Evolutionary conservation across 768 basidiomycete genomes (phyloP).

Genomic region (Auricularia auricula-judae): DNA sequence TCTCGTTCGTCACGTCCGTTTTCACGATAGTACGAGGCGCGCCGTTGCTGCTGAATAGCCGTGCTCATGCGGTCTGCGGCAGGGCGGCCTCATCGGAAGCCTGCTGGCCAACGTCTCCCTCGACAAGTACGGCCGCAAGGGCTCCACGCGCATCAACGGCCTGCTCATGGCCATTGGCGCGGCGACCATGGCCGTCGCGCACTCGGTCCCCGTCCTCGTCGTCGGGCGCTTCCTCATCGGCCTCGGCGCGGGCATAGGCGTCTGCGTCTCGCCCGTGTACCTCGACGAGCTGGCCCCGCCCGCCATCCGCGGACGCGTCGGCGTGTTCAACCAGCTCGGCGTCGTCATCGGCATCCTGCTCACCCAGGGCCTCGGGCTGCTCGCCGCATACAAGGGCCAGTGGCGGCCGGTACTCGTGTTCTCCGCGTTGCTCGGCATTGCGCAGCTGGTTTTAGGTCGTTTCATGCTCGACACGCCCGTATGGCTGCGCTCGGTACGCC

Average conservation of each 20-base stretch:
- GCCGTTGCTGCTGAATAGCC: neutral
- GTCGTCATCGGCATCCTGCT: conserved; percentile 81
- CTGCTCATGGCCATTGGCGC: conserved; percentile 47
- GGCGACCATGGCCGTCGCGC: conserved; percentile 52
- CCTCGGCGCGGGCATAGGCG: conserved; percentile 57
- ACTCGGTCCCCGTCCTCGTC: conserved; percentile 41
- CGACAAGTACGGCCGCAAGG: conserved; percentile 61
- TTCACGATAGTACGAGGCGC: conserved; percentile 40
- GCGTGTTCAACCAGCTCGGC: conserved; percentile 69
- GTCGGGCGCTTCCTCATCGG: conserved; percentile 64
- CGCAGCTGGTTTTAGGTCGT: conserved; percentile 45
- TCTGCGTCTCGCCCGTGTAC: conserved; percentile 76
- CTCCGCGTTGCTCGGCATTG: conserved; percentile 42
- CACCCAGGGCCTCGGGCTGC: conserved; percentile 70
- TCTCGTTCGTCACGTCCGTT: conserved; percentile 73
- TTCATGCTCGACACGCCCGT: conserved; percentile 60
- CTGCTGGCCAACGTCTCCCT: conserved; percentile 53
- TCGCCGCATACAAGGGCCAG: conserved; percentile 51
- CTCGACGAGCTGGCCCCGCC: conserved; percentile 78
- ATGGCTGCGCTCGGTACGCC: conserved; percentile 45
- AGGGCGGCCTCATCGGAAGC: conserved; percentile 80
- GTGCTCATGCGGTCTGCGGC: conserved; percentile 2
- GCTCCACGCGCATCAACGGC: conserved; percentile 51
- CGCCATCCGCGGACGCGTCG: conserved; percentile 62
- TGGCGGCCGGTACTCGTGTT: conserved; percentile 66